Conservation (phyloP, 1,139 yeast species). For the Kurtzmaniella natalensis region DNA sequence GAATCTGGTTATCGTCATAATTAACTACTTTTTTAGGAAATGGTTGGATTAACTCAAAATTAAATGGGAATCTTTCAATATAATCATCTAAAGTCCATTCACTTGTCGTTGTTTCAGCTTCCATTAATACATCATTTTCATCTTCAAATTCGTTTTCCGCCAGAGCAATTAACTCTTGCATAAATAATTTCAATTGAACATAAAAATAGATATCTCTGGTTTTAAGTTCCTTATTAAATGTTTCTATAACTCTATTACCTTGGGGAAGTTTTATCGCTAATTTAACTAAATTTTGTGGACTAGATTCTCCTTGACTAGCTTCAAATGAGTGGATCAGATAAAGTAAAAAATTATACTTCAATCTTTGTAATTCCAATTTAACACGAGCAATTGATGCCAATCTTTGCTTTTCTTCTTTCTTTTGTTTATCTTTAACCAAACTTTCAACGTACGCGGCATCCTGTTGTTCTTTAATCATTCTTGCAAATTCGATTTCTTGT, state of each 20-base stretch:
- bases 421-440: conserved; percentile 39
- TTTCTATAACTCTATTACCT: conserved; percentile 61
- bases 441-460: conserved; percentile 54
- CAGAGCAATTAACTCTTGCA: conserved; percentile 10
- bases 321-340: conserved; percentile 3
- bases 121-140: conserved; percentile 10
- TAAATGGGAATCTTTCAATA: conserved; percentile 22
- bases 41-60: conserved; percentile 41
- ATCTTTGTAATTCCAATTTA: conserved; percentile 10
- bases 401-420: conserved; percentile 28
- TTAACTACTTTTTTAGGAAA: conserved; percentile 35
- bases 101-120: conserved; percentile 5
- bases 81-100: conserved; percentile 17
- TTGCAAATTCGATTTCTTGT: conserved; percentile 48
- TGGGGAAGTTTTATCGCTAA: conserved; percentile 41
- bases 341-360: conserved; percentile 10
- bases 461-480: conserved; percentile 51
- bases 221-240: conserved; percentile 44
- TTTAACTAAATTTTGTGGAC: conserved; percentile 13
- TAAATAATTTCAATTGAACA: conserved; percentile 45
- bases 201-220: conserved; percentile 62
- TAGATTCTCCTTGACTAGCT: conserved; percentile 6
- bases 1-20: conserved; percentile 14
- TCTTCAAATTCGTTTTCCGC: conserved; percentile 12
- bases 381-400: conserved; percentile 12